Base-by-base conservation (phyloP, 2,329 filamentous ascomycete species). In the Pseudocercospora crystallina region DNA sequence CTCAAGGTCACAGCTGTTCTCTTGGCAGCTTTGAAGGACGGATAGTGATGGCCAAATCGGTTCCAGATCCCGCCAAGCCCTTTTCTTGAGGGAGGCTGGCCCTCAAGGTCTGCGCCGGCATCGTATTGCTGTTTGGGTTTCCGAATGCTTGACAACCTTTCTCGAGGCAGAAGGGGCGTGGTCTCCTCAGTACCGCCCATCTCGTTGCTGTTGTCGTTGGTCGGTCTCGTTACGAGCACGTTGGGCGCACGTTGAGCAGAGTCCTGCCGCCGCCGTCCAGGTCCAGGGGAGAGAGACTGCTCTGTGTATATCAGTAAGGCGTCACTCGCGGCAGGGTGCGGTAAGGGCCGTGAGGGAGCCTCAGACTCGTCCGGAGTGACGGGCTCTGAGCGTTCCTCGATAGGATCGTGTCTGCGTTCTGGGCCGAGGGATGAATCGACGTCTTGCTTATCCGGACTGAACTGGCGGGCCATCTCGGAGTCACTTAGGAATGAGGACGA, bases 401-500 rank as follows among this genome's bases (percentile, higher is more conserved):
- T 70, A n/a, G 64, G 51, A 15, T 60, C 63, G 15, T 61, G 58
- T 26, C 20, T 26, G 37, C 59, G 42, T 14, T 46, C 20, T 13
- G 26, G 36, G 34, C 37, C 49, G 8, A 44, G 37, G 8, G 12
- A 15, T 26, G 20, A 26, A n/a, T 29, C 20, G 29, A 46, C 33
- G 12, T 49, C 39, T 5, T 48, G 32, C 15, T 43, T 53, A n/a
- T 60, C 57, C 17, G 40, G 36, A 34, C 47, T 43, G 41, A 65
- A 57, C 26, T 57, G 56, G 32, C 56, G 49, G 8, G 58, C 48
- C 43, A 65, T 58, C 11, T 66, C 64, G 8, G 67, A 67, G 40
- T 69, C 68, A 44, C 59, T 63, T 47, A 71, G 44, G 37, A 70
- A 69, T 3, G 66, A 71, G 2, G 67, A 67, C 3, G 68, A 69